Conservation (phyloP, 345 rosid genomes). For the Hevea brasiliensis region DNA sequence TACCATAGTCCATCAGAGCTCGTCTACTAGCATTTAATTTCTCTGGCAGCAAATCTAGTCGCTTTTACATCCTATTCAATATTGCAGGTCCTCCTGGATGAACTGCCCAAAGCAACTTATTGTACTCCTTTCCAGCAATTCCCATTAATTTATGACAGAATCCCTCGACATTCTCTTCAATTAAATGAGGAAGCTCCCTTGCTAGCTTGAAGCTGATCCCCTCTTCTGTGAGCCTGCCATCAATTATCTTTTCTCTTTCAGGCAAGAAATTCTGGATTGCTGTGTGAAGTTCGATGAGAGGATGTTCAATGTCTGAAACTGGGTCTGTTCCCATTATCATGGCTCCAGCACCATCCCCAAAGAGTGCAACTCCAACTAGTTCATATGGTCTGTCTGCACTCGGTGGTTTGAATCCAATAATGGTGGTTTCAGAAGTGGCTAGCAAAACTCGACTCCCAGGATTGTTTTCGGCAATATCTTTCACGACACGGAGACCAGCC, state of each 20-base stretch:
- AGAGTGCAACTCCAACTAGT: constrained; percentile 92
- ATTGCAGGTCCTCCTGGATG: constrained; percentile 99
- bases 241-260: constrained; percentile 70
- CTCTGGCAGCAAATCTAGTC: constrained; percentile 67
- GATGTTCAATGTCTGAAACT: constrained; percentile 43
- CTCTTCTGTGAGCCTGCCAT: constrained; percentile 81
- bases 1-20: constrained; percentile 91
- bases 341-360: constrained; percentile 95
- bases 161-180: constrained; percentile 79
- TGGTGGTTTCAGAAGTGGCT: constrained; percentile 89
- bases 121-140: constrained; percentile 53
- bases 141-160: constrained; percentile 70
- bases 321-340: constrained; percentile 82
- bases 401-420: constrained; percentile 93
- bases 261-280: constrained; percentile 86
- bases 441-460: constrained; percentile 84
- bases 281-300: constrained; percentile 85
- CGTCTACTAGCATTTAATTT: constrained; percentile 77
- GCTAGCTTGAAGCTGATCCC: constrained; percentile 88
- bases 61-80: constrained; percentile 75
- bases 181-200: constrained; percentile 89
- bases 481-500: constrained; percentile 86
- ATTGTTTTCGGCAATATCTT: constrained; percentile 93
- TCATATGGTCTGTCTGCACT: constrained; percentile 83
- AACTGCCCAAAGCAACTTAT: constrained; percentile 90